A percentile compares a stretch with the other conserved stretches of the same genome.
These are phyloP conservation scores for Taphrina communis DNA, from an alignment of 1,139 yeast species.

Conservation along the genomic window DNA sequence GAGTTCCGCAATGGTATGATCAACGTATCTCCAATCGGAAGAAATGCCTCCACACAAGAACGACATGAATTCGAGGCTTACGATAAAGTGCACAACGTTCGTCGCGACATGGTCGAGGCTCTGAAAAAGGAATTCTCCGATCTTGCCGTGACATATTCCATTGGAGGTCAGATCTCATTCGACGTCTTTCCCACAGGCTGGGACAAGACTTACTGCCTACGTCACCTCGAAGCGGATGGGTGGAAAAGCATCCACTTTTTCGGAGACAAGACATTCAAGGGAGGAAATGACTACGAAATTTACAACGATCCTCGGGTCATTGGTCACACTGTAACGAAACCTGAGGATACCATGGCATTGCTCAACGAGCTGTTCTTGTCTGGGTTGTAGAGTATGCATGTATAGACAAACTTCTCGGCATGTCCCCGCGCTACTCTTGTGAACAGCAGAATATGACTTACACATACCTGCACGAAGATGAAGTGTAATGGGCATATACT, in stretches of 20 bases:
- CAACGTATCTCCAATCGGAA: constrained; percentile 96
- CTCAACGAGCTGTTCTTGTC: constrained; percentile 75
- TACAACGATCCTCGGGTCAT: constrained; percentile 87
- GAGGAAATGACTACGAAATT: constrained; percentile 98
- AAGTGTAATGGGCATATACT: too few relatives aligned
- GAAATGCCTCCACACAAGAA: constrained; percentile 94
- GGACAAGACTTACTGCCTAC: constrained; percentile 98
- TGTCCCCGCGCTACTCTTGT: too few relatives aligned
- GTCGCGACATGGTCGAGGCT: constrained; percentile 82
- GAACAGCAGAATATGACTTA: too few relatives aligned
- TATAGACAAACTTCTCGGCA: neutral
- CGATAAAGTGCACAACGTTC: constrained; percentile 78
- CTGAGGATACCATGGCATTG: constrained; percentile 84
- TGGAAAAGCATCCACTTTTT: constrained; percentile 92
- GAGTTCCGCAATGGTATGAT: constrained; percentile 99
- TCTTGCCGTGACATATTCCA: constrained; percentile 87
- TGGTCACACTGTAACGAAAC: constrained; percentile 90
- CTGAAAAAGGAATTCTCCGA: constrained; percentile 82
- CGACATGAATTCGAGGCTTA: constrained; percentile 87
- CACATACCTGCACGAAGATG: too few relatives aligned
- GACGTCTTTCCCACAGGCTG: constrained; percentile 99
- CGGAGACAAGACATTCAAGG: constrained; percentile 94
- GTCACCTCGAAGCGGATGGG: constrained; percentile 83
- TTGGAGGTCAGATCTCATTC: constrained; percentile 92
- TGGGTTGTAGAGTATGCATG: neutral